phyloP scores from a whole-genome alignment of 164 flowering plant species.

The Piper betle region DNA sequence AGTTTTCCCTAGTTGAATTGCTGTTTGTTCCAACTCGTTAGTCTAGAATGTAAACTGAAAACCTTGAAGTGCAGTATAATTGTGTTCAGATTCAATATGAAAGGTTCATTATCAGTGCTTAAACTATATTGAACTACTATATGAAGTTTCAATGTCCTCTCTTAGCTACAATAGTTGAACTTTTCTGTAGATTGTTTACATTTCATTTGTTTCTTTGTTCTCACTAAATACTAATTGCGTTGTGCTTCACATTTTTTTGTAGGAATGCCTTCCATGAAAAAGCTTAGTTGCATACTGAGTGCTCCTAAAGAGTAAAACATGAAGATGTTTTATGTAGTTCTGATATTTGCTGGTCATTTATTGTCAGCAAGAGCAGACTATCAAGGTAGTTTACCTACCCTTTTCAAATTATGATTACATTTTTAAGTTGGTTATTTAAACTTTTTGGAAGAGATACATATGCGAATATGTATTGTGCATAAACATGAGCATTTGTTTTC shows the following conservation, averaged over 20 bases:
- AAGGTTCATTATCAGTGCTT: background rate
- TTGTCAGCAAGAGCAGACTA: background rate
- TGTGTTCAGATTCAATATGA: no score
- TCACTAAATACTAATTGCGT: background rate
- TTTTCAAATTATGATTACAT: background rate
- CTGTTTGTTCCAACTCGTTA: no score
- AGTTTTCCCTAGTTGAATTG: no score
- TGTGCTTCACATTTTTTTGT: background rate
- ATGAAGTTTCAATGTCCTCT: no score
- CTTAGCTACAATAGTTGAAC: background rate
- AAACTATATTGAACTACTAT: no score
- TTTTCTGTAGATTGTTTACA: background rate
- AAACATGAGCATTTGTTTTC: background rate
- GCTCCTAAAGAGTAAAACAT: background rate
- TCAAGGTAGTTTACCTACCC: background rate
- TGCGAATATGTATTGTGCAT: background rate
- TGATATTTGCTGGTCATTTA: background rate
- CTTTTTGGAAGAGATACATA: no score
- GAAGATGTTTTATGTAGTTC: background rate
- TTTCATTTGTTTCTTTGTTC: background rate
- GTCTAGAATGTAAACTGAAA: no score
- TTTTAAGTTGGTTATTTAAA: no score
- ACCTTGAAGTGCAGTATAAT: no score
- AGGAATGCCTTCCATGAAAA: background rate
- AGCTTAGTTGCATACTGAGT: background rate